Percentiles rank a stretch among this genome's conserved stretches.
Conservation (phyloP, 768 basidiomycete species). For the Pisolithus tinctorius region DNA sequence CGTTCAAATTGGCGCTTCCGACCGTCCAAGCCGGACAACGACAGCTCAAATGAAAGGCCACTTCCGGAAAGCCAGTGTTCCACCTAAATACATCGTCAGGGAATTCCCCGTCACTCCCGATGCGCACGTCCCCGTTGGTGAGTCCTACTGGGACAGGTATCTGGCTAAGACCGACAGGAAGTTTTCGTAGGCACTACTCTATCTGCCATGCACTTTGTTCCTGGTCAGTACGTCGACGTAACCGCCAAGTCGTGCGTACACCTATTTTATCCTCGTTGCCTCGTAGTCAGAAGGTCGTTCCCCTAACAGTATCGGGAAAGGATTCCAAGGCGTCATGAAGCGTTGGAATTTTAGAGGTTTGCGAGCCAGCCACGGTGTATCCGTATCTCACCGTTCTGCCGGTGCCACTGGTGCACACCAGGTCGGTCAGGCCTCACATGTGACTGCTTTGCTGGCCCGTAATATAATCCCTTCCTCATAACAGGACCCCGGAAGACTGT, state of each 20-base stretch:
- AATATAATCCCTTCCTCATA: conserved; percentile 2
- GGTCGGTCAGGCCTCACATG: conserved; percentile 35
- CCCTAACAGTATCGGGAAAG: conserved; percentile 79
- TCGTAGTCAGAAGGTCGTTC: conserved; percentile 4
- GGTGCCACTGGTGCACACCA: conserved; percentile 96
- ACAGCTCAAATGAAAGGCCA: conserved; percentile 83
- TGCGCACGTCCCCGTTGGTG: conserved; percentile 85
- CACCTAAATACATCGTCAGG: conserved; percentile 76
- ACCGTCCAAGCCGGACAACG: conserved; percentile 64
- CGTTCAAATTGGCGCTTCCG: conserved; percentile 87
- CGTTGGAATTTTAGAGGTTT: conserved; percentile 90
- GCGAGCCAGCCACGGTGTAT: conserved; percentile 92
- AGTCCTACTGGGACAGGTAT: conserved; percentile 21
- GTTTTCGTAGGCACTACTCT: conserved; percentile 66
- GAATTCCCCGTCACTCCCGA: conserved; percentile 88
- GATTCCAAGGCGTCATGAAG: conserved; percentile 97
- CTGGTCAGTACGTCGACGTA: conserved; percentile 93
- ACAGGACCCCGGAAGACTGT: conserved; percentile 92
- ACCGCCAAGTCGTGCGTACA: conserved; percentile 77
- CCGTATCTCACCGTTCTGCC: conserved; percentile 85
- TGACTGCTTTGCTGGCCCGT: neutral
- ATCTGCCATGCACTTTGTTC: conserved; percentile 92
- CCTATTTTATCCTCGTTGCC: neutral
- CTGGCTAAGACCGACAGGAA: neutral
- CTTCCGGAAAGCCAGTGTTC: conserved; percentile 75